Evolutionary conservation across 495 filamentous ascomycete species (phyloP).

Genomic region (Talaromyces adpressus): DNA sequence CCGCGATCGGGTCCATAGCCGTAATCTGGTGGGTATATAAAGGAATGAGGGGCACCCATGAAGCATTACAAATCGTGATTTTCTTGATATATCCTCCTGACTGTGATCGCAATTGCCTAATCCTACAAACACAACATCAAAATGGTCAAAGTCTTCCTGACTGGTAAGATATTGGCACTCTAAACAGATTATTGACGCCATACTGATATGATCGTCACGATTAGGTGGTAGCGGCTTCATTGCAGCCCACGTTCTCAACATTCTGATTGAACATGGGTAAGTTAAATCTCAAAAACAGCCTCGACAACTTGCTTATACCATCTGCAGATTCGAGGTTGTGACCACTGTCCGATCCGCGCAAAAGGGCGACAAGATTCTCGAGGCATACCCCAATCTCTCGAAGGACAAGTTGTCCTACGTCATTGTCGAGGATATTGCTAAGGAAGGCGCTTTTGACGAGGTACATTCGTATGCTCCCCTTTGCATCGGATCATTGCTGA

Average conservation of each 20-base stretch:
- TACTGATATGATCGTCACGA: constrained; percentile 6
- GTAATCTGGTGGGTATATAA: neutral
- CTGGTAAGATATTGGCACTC: constrained; percentile 23
- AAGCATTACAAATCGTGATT: neutral
- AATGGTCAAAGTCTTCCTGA: constrained; percentile 38
- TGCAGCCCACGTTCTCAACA: constrained; percentile 73
- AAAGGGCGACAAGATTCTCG: constrained; percentile 70
- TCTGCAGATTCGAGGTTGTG: constrained; percentile 58
- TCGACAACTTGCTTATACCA: neutral
- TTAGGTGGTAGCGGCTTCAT: constrained; percentile 64
- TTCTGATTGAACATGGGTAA: constrained; percentile 56
- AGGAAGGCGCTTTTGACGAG: constrained; percentile 69
- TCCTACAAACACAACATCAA: constrained; percentile 6
- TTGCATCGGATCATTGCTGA: neutral
- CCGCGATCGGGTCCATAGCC: neutral
- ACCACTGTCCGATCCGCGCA: constrained; percentile 76
- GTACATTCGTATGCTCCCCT: constrained; percentile 23
- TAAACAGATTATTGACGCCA: neutral
- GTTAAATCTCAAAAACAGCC: constrained; percentile 7
- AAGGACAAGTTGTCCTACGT: constrained; percentile 64
- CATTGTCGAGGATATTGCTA: constrained; percentile 78
- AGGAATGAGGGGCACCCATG: neutral
- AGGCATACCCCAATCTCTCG: constrained; percentile 52
- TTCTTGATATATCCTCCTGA: neutral
- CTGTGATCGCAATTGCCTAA: neutral